phyloP scores from a whole-genome alignment of 2,329 filamentous ascomycete genomes.

The Verruconis gallopava region DNA sequence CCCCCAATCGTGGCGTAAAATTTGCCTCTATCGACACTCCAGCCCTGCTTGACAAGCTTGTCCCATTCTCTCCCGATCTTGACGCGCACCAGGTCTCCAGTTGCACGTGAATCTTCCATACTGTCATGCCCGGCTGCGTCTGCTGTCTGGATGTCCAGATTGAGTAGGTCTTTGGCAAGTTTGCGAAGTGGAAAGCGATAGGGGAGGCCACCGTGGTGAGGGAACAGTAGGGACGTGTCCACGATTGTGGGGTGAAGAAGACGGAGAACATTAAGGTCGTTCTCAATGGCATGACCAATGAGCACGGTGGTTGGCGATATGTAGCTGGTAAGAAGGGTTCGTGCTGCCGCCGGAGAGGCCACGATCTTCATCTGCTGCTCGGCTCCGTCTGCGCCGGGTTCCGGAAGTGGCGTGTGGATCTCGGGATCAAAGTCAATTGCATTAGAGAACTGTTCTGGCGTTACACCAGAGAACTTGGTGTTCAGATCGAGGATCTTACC shows the following conservation, averaged over 20 bases:
- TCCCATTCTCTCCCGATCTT: conserved; percentile 61
- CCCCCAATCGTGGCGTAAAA: conserved; percentile 17
- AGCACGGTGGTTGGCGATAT: conserved; percentile 68
- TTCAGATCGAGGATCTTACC: conserved; percentile 85
- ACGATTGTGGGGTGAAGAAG: conserved; percentile 75
- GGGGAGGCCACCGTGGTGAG: conserved; percentile 63
- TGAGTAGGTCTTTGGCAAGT: conserved; percentile 57
- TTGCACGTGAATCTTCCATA: conserved; percentile 77
- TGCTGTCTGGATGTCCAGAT: conserved; percentile 66
- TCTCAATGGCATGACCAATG: conserved; percentile 88
- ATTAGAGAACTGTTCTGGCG: conserved; percentile 58
- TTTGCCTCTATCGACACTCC: conserved; percentile 31
- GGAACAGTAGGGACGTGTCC: conserved; percentile 76
- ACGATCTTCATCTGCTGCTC: conserved; percentile 51
- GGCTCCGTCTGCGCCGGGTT: background rate
- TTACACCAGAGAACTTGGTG: conserved; percentile 81
- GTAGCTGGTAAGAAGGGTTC: conserved; percentile 62
- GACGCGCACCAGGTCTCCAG: conserved; percentile 69
- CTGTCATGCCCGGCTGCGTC: conserved; percentile 68
- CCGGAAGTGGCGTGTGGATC: background rate
- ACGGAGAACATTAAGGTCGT: conserved; percentile 77
- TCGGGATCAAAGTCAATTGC: conserved; percentile 31
- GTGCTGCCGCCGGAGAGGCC: conserved; percentile 58
- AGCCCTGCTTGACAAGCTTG: conserved; percentile 52
- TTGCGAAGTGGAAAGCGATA: conserved; percentile 64